These are phyloP conservation scores for Zymoseptoria passerinii DNA, from an alignment of 2,329 filamentous ascomycete species.

Conservation along the genomic window DNA sequence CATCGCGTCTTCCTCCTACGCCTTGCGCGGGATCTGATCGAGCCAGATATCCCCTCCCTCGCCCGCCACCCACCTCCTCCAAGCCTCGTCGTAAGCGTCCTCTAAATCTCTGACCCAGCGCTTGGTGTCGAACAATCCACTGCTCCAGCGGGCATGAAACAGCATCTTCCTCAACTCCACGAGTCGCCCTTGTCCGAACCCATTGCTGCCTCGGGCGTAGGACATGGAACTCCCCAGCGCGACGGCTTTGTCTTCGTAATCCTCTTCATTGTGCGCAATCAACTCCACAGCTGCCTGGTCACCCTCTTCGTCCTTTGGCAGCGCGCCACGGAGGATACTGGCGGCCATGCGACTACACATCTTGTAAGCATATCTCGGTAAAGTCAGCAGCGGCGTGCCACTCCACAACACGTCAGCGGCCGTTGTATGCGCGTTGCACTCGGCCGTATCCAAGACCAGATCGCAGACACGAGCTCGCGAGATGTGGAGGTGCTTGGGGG, in stretches of 20 bases:
- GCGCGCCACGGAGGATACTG: constrained; percentile 80
- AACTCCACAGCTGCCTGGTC: constrained; percentile 61
- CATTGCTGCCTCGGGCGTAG: constrained; percentile 42
- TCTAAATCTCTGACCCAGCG: constrained; percentile 90
- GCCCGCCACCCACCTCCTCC: constrained; percentile 77
- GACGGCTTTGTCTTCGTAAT: constrained; percentile 75
- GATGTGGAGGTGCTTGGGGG: constrained; percentile 90
- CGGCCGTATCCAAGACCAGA: constrained; percentile 90
- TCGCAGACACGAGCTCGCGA: constrained; percentile 85
- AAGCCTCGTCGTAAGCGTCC: constrained; percentile 77
- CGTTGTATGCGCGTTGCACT: constrained; percentile 97
- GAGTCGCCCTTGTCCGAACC: constrained; percentile 52
- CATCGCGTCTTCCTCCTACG: constrained; percentile 2
- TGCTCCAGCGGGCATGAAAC: constrained; percentile 76
- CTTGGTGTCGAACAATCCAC: constrained; percentile 80
- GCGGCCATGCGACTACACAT: constrained; percentile 99
- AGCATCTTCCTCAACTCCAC: constrained; percentile 71
- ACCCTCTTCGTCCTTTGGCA: constrained; percentile 65
- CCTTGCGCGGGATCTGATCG: constrained; percentile 20
- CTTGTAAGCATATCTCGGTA: constrained; percentile 89
- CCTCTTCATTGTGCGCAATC: constrained; percentile 66
- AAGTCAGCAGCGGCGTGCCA: constrained; percentile 82
- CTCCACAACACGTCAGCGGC: constrained; percentile 96
- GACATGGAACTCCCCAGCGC: constrained; percentile 55
- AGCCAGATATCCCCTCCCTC: constrained; percentile 92